These are phyloP conservation scores for Recurvomyces mirabilis DNA, from an alignment of 495 filamentous ascomycete species.

Conservation along the genomic window DNA sequence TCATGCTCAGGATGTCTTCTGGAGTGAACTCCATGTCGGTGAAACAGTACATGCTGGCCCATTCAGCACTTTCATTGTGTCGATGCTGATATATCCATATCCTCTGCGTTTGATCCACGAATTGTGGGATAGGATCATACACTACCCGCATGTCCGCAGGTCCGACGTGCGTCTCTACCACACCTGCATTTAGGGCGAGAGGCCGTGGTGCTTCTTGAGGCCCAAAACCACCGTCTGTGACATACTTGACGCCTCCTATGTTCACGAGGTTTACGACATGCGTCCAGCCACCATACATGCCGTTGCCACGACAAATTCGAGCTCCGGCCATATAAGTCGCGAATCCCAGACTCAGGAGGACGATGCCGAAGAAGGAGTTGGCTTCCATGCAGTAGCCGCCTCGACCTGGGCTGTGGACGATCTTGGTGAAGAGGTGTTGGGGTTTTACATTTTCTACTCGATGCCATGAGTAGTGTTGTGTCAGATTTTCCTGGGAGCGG, in stretches of 20 bases:
- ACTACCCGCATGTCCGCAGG: constrained; percentile 3
- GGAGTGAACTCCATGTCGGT: constrained; percentile 21
- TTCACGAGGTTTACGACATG: constrained; percentile 62
- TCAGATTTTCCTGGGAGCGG: constrained; percentile 50
- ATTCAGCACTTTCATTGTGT: constrained; percentile 35
- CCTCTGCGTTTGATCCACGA: constrained; percentile 34
- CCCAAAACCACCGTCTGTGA: constrained; percentile 63
- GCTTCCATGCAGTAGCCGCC: constrained; percentile 73
- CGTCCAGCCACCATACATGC: constrained; percentile 32
- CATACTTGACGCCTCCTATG: constrained; percentile 39
- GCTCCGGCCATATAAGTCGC: constrained; percentile 24
- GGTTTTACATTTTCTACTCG: constrained; percentile 45
- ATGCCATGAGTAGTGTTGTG: constrained; percentile 43
- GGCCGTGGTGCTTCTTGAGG: constrained; percentile 47
- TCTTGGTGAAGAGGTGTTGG: constrained; percentile 49
- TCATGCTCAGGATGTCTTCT: constrained; percentile 2
- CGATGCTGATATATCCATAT: constrained; percentile 56
- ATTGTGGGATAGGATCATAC: constrained; percentile 31
- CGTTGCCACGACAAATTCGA: constrained; percentile 13
- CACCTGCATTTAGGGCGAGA: constrained; percentile 35
- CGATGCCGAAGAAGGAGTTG: constrained; percentile 51
- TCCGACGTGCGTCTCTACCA: not conserved
- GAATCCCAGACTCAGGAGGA: constrained; percentile 55
- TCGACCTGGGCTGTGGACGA: constrained; percentile 43
- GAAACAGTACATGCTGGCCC: constrained; percentile 50